Percentiles rank a stretch among this genome's conserved stretches.
phyloP scores from a whole-genome alignment of 2,329 filamentous ascomycete species.

The Aspergillus latus region DNA sequence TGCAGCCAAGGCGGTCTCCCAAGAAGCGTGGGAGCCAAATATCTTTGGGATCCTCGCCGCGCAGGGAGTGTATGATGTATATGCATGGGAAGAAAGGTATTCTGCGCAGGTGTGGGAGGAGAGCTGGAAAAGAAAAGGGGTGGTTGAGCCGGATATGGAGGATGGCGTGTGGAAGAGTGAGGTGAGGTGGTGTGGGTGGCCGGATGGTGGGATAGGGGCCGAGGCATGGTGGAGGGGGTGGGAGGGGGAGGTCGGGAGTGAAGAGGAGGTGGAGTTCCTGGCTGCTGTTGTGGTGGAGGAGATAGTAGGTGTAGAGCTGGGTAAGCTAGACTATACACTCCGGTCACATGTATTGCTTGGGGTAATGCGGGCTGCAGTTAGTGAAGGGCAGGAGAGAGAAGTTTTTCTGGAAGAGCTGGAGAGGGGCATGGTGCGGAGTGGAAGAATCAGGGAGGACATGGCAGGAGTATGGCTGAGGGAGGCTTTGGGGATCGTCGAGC shows the following conservation, averaged over 20 bases:
- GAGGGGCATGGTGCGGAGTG: slow-evolving; percentile 19
- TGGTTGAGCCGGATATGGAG: slow-evolving; percentile 17
- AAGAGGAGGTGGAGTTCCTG: slow-evolving; percentile 24
- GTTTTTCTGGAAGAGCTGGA: slow-evolving; percentile 22
- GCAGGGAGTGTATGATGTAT: slow-evolving; percentile 20
- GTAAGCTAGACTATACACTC: slow-evolving; percentile 21
- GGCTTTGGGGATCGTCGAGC: slow-evolving; percentile 21
- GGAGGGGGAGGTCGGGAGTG: slow-evolving; percentile 23
- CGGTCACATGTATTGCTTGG: slow-evolving; percentile 23
- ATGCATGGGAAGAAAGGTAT: slow-evolving; percentile 19
- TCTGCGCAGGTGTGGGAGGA: slow-evolving; percentile 15
- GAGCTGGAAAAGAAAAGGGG: slow-evolving; percentile 7
- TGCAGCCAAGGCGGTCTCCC: slow-evolving; percentile 4
- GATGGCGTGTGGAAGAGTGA: slow-evolving; percentile 17
- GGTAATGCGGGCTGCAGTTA: slow-evolving; percentile 23
- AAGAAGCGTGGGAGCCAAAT: slow-evolving; percentile 14
- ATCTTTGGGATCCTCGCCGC: slow-evolving; percentile 18
- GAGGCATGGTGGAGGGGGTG: slow-evolving; percentile 24
- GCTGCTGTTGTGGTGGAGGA: slow-evolving; percentile 25
- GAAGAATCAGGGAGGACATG: slow-evolving; percentile 18
- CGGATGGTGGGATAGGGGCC: slow-evolving; percentile 22
- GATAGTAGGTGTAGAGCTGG: slow-evolving; percentile 18
- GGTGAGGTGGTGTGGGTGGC: slow-evolving; percentile 22
- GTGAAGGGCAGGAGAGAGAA: slow-evolving; percentile 17
- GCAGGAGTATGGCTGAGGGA: slow-evolving; percentile 20